phyloP scores from a whole-genome alignment of 2,329 filamentous ascomycete genomes.

The Diplodia scrobiculata region DNA sequence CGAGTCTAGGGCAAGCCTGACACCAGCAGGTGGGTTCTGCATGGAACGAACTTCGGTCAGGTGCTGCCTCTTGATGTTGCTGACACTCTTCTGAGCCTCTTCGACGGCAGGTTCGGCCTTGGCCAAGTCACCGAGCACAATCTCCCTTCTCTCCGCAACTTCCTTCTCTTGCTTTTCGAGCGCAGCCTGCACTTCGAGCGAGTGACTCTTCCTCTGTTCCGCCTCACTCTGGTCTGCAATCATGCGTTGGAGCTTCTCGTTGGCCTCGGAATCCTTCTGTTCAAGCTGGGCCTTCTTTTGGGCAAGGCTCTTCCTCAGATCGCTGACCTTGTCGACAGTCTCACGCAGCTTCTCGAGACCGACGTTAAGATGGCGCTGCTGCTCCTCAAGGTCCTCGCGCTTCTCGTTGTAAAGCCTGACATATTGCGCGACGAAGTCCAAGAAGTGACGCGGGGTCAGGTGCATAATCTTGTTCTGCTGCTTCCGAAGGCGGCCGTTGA shows the following conservation, averaged over 20 bases:
- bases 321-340: constrained; percentile 94
- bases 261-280: constrained; percentile 90
- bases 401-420: constrained; percentile 98
- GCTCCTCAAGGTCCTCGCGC: constrained; percentile 95
- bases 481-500: constrained; percentile 84
- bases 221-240: constrained; percentile 93
- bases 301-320: constrained; percentile 84
- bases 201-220: constrained; percentile 84
- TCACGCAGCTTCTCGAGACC: constrained; percentile 96
- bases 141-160: constrained; percentile 77
- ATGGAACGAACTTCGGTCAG: constrained; percentile 97
- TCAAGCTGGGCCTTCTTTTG: constrained; percentile 94
- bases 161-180: constrained; percentile 88
- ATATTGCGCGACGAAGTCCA: constrained; percentile 98
- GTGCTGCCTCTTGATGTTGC: constrained; percentile 97
- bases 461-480: constrained; percentile 92
- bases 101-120: constrained; percentile 89
- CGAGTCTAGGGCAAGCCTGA: constrained; percentile 90
- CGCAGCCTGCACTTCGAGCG: constrained; percentile 82
- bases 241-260: constrained; percentile 97
- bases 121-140: constrained; percentile 84
- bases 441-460: constrained; percentile 92
- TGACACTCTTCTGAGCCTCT: constrained; percentile 93
- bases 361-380: constrained; percentile 96
- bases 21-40: constrained; percentile 86